phyloP scores from a whole-genome alignment of 176 grass and related monocot species.

The Dactylis glomerata region DNA sequence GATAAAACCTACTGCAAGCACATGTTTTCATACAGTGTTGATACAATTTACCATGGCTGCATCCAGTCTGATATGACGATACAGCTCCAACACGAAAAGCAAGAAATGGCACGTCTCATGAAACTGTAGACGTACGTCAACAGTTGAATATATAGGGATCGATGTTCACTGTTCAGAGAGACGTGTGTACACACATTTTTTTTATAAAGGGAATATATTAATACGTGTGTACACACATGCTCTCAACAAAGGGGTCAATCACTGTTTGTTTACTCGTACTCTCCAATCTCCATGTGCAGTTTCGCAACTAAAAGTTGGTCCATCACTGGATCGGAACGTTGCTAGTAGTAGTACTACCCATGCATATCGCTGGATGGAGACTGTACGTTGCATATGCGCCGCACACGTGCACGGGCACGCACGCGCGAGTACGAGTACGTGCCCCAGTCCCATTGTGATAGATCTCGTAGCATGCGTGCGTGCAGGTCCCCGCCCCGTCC shows the following conservation, averaged over 20 bases:
- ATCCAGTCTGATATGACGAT: not conserved
- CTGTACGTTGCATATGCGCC: not conserved
- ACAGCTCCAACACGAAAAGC: not conserved
- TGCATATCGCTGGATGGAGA: not conserved
- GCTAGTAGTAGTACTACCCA: too few relatives aligned
- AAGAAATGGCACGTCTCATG: not conserved
- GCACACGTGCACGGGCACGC: constrained; percentile 13
- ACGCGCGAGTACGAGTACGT: too few relatives aligned
- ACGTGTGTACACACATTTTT: too few relatives aligned
- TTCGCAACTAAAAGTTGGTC: too few relatives aligned
- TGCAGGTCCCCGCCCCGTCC: not conserved
- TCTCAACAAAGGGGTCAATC: too few relatives aligned
- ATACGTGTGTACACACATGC: too few relatives aligned
- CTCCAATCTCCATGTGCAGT: too few relatives aligned
- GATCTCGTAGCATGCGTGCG: not conserved
- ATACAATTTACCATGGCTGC: not conserved
- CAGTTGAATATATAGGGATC: not conserved
- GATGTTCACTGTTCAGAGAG: not conserved
- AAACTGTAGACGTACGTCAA: not conserved
- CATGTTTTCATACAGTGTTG: not conserved
- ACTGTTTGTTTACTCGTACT: too few relatives aligned
- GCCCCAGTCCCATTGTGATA: too few relatives aligned
- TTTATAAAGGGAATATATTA: too few relatives aligned
- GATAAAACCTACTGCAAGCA: too few relatives aligned
- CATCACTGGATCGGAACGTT: too few relatives aligned